Evolutionary conservation across 768 basidiomycete genomes (phyloP), one percentile per base, ranked within the genome.

Genomic region (Amanita fuliginea): DNA sequence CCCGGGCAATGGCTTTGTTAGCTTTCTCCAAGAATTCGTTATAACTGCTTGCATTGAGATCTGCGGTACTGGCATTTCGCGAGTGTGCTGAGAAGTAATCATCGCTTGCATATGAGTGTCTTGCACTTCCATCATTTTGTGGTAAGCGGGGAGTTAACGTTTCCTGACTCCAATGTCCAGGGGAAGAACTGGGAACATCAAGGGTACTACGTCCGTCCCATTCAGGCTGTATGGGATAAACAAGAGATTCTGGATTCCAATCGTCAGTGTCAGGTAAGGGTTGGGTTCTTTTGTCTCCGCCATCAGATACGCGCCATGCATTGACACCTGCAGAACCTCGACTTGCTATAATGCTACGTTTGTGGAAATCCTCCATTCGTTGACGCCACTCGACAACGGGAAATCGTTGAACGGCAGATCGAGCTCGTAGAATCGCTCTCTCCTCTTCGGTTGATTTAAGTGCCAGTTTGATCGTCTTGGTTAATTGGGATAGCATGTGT

Each of bases 381-480:
- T 95, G 92, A 60, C 93, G 86, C 93, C 93, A 96, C 68, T 96
- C 92, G 22, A 96, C 87, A 50, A 96, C 93, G 4, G 93, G 93
- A 86, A 96, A 96, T 59, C 93, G 88, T 60, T 95, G 93, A 3
- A 96, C 77, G 14, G 92, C 93, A 13, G 93, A 95, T 37, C 93
- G 80, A 39, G 93, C 93, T 60, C 92, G 88, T 21, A 96, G 76
- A 58, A 95, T 82, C 7, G 92, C 90, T 48, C 93, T 84, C 57
- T 95, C 93, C 63, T 94, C 85, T 57, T 89, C 78, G 0, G 83
- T 81, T 8, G 93, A 94, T 66, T 86, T 94, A 54, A 96, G 68
- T 4, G 93, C 93, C 69, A 94, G 74, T 64, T 95, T 95, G 71
- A 96, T 84, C 7, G 93, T 95, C 68, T 95, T 95, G 6, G 86